phyloP scores from a whole-genome alignment of 768 basidiomycete genomes.

The Rhizopogon vulgaris region DNA sequence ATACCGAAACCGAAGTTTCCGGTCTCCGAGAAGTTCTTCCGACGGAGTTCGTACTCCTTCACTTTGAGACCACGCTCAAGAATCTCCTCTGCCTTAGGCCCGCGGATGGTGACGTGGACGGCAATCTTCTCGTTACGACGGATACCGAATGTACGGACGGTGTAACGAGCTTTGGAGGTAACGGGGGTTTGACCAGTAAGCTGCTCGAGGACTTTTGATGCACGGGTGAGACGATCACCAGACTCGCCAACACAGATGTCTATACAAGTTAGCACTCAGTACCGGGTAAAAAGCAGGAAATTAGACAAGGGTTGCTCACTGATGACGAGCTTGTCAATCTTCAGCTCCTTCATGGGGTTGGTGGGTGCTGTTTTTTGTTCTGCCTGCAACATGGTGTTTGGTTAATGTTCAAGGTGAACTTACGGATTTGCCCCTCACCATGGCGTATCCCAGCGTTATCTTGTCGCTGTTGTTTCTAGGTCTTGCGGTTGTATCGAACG shows the following conservation, averaged over 20 bases:
- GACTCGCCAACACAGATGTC: slow-evolving; percentile 99
- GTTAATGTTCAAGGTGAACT: background rate
- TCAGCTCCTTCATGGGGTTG: slow-evolving; percentile 95
- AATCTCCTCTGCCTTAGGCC: slow-evolving; percentile 99
- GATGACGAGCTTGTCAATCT: slow-evolving; percentile 98
- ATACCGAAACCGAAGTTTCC: slow-evolving; percentile 99
- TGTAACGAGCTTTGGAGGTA: slow-evolving; percentile 99
- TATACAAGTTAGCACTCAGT: slow-evolving; percentile 22
- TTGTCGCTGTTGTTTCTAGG: slow-evolving; percentile 22
- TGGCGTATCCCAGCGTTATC: slow-evolving; percentile 25
- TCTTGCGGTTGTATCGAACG: background rate
- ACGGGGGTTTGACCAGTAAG: slow-evolving; percentile 99
- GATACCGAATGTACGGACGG: slow-evolving; percentile 98
- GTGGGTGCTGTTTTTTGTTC: slow-evolving; percentile 83
- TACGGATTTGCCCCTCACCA: slow-evolving; percentile 14
- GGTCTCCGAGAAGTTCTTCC: slow-evolving; percentile 96
- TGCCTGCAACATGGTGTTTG: slow-evolving; percentile 42
- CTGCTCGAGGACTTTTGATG: slow-evolving; percentile 98
- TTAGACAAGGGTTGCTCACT: slow-evolving; percentile 54
- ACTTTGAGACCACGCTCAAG: slow-evolving; percentile 98
- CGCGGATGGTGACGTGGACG: slow-evolving; percentile 96
- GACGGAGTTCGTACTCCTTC: slow-evolving; percentile 98
- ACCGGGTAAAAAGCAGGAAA: slow-evolving; percentile 9
- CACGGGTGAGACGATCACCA: slow-evolving; percentile 97
- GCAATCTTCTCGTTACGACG: slow-evolving; percentile 99